Conservation (phyloP, 139 green algal genomes). For the Micractinium conductrix region DNA sequence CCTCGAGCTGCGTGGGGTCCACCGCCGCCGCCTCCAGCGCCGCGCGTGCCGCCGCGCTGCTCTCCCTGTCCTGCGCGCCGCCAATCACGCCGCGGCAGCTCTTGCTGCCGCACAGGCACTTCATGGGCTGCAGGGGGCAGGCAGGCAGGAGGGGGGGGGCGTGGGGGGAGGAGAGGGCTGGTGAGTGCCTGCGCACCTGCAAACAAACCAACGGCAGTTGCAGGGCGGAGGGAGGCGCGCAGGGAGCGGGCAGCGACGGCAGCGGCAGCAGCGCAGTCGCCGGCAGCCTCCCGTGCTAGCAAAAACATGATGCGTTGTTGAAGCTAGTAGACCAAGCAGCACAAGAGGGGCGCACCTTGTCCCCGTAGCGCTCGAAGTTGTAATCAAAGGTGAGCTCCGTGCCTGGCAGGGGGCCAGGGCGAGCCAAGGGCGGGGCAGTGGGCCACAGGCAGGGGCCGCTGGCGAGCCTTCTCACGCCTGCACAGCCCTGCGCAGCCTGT, state of each 20-base stretch:
- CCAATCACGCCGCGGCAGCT: conserved; percentile 88
- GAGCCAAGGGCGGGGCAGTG: neutral
- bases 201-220: no score
- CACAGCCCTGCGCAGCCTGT: no score
- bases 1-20: neutral
- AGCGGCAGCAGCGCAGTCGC: no score
- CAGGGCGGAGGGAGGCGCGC: neutral
- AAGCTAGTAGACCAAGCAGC: no score
- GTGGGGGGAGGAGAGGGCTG: neutral
- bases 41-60: neutral
- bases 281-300: no score
- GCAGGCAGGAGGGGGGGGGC: neutral
- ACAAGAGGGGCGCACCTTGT: conserved; percentile 81
- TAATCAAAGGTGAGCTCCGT: conserved; percentile 99
- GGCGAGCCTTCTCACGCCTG: no score
- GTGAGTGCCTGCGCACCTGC: neutral
- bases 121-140: conserved; percentile 51
- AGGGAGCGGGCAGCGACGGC: neutral
- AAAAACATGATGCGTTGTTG: no score
- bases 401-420: conserved; percentile 13
- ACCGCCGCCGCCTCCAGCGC: neutral
- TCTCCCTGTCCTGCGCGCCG: conserved; percentile 54
- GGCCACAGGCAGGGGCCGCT: no score
- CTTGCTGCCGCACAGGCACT: conserved; percentile 69
- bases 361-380: conserved; percentile 98